Base-by-base conservation (phyloP, 2,329 filamentous ascomycete species). In the Cordyceps fumosorosea region DNA sequence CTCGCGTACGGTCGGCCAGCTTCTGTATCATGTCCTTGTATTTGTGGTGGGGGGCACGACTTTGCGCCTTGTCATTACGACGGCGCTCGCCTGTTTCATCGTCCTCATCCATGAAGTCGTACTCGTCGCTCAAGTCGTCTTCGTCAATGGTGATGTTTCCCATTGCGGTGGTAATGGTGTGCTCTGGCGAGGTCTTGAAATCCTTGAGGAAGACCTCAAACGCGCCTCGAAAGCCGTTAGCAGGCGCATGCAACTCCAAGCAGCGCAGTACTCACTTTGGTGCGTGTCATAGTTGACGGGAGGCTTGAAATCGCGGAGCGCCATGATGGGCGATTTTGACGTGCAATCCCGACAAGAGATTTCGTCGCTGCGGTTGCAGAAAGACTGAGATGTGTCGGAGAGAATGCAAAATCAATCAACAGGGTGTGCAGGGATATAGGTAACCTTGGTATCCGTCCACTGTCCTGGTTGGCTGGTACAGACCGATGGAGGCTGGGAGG, bases 251-350 rank as follows among this genome's bases (percentile, higher is more conserved):
- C 20, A n/a, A 45, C 8, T 14, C 47, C n/a, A 12, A 22, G 20
- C 51, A 47, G 24, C 51, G 50, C 55, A 56, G 67, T 61, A 59
- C 86, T 69, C 76, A 92, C 90, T 80, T 77, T 95, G 86, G 76
- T 99, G 95, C 70, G 87, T 86, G 71, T 87, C 84, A 78, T 99
- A 99, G 75, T 96, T 88, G 70, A 96, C 91, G 57, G 89, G 85
- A 68, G 87, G 82, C 72, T 84, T 87, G 76, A 89, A 89, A 67
- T 89, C 88, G 71, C 92, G 84, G 72, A 97, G 89, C 82, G 92
- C 89, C 93, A 97, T 97, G 68, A 66, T 77, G 71, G 67, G 64
- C 60, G 59, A 64, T 67, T 64, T 53, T 66, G 45, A 48, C 67
- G 63, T 66, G 63, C 51, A 61, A 54, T 61, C 58, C 53, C 57